Percentiles rank a stretch among this genome's conserved stretches.
phyloP scores from a whole-genome alignment of 2,329 filamentous ascomycete species.

The Tolypocladium pustulatum region DNA sequence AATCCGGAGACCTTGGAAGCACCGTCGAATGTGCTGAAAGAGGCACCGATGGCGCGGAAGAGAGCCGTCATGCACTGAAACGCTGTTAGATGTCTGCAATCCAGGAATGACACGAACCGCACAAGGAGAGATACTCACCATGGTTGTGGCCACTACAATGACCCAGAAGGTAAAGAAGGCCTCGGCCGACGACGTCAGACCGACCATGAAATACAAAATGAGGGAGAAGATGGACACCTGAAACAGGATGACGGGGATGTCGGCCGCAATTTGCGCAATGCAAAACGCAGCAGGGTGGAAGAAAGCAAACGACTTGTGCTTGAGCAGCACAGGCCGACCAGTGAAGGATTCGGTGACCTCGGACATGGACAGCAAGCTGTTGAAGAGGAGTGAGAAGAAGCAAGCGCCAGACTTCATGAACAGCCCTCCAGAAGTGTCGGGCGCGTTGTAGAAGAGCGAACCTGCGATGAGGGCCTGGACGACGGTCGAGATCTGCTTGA shows the following conservation, averaged over 20 bases:
- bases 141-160: slow-evolving; percentile 36
- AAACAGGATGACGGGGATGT: slow-evolving; percentile 45
- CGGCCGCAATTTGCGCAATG: slow-evolving; percentile 42
- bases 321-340: slow-evolving; percentile 47
- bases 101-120: not conserved
- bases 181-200: slow-evolving; percentile 36
- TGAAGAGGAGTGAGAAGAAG: slow-evolving; percentile 55
- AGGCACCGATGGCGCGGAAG: slow-evolving; percentile 45
- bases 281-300: slow-evolving; percentile 50
- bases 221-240: slow-evolving; percentile 49
- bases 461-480: slow-evolving; percentile 52
- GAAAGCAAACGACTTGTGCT: slow-evolving; percentile 47
- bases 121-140: slow-evolving; percentile 25
- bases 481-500: slow-evolving; percentile 49
- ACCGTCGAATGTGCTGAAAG: slow-evolving; percentile 44
- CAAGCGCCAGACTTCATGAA: slow-evolving; percentile 54
- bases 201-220: slow-evolving; percentile 54
- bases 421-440: slow-evolving; percentile 44
- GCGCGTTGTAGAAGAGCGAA: slow-evolving; percentile 57
- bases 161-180: slow-evolving; percentile 55
- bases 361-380: slow-evolving; percentile 51
- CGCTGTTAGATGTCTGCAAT: not conserved
- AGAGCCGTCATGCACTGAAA: slow-evolving; percentile 43
- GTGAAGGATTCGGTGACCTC: slow-evolving; percentile 55
- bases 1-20: slow-evolving; percentile 47